Evolutionary conservation across 2,329 filamentous ascomycete genomes (phyloP).

Genomic region (Pseudogymnoascus sp.): DNA sequence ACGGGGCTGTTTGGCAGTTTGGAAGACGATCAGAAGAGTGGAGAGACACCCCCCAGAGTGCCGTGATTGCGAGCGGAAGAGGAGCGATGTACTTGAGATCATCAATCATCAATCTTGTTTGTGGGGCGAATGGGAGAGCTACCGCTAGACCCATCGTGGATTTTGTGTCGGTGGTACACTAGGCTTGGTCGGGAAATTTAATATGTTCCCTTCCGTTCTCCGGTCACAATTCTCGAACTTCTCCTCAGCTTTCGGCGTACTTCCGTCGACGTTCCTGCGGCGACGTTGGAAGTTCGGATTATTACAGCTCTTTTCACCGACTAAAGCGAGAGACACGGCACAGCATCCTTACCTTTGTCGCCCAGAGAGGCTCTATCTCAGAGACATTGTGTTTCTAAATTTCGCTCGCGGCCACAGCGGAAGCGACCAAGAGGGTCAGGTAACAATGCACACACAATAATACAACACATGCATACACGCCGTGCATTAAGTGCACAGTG

Average conservation of each 20-base stretch:
- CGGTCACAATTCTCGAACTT: not conserved
- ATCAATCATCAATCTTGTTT: not conserved
- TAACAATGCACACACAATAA: not conserved
- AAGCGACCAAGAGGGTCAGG: not conserved
- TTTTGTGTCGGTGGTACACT: not conserved
- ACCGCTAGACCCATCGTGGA: not conserved
- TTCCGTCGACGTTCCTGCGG: not conserved
- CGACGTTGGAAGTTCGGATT: not conserved
- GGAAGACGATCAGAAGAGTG: not conserved
- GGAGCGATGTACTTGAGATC: not conserved
- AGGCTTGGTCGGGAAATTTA: not conserved
- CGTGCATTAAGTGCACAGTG: not conserved
- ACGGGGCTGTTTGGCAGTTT: not conserved
- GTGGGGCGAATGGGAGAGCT: not conserved
- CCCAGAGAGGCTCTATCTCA: not conserved
- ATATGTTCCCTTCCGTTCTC: not conserved
- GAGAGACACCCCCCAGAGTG: not conserved
- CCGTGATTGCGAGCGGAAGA: not conserved
- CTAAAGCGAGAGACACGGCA: not conserved
- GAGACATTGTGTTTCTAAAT: not conserved
- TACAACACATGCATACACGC: not conserved
- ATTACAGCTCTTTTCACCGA: not conserved
- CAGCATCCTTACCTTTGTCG: not conserved
- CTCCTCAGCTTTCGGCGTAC: not conserved
- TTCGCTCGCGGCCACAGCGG: not conserved